A percentile compares a stretch with the other conserved stretches of the same genome.
Conservation (phyloP, 495 filamentous ascomycete species). For the Neurospora terricola region DNA sequence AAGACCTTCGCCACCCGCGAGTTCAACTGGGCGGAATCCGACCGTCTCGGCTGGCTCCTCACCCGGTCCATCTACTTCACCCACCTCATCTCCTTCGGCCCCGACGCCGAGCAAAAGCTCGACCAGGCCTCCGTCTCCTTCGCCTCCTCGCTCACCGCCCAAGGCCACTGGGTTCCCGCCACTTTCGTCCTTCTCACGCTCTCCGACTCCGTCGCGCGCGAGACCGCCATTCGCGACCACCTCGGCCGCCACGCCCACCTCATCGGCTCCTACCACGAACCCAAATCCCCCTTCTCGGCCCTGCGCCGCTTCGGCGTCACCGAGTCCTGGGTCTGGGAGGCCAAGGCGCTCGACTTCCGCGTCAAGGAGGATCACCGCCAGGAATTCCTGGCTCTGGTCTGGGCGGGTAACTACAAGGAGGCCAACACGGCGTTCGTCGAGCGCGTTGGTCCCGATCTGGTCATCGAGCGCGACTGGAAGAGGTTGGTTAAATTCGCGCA, state of each 20-base stretch:
- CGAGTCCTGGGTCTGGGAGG: constrained; percentile 69
- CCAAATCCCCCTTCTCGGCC: constrained; percentile 6
- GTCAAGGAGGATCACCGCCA: constrained; percentile 47
- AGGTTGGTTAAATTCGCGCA: constrained; percentile 37
- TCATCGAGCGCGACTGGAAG: constrained; percentile 69
- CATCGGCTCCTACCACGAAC: constrained; percentile 23
- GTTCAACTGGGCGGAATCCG: constrained; percentile 47
- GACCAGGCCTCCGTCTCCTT: constrained; percentile 62
- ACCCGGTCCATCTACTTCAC: constrained; percentile 43
- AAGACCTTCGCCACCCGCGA: constrained; percentile 59
- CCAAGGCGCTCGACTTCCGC: constrained; percentile 74
- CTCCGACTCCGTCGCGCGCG: constrained; percentile 48
- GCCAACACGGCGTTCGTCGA: constrained; percentile 74
- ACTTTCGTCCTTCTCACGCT: constrained; percentile 73
- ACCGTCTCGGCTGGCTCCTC: constrained; percentile 81
- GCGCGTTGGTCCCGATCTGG: constrained; percentile 64
- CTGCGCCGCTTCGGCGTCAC: constrained; percentile 56
- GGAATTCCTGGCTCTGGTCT: constrained; percentile 67
- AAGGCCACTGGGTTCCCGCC: constrained; percentile 56
- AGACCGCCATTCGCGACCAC: constrained; percentile 56
- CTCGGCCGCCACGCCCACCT: constrained; percentile 56
- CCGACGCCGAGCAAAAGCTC: constrained; percentile 39
- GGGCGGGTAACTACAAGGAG: constrained; percentile 63
- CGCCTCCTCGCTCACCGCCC: constrained; percentile 59
- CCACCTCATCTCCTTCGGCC: constrained; percentile 29